These are phyloP conservation scores for Alternaria burnsii DNA, from an alignment of 2,329 filamentous ascomycete genomes.

Conservation along the genomic window DNA sequence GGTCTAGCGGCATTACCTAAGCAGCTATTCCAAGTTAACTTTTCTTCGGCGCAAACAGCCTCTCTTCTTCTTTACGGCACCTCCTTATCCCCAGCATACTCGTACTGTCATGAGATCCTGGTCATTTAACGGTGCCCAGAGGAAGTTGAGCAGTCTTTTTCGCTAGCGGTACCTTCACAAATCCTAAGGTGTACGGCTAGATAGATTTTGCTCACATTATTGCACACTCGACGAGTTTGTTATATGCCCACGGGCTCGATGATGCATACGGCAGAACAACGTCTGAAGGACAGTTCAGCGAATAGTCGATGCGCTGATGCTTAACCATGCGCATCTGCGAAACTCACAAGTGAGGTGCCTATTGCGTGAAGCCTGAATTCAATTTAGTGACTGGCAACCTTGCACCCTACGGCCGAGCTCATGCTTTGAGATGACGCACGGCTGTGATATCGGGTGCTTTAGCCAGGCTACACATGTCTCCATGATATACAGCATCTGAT, in stretches of 20 bases:
- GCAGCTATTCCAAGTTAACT: slow-evolving; percentile 24
- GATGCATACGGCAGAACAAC: neutral
- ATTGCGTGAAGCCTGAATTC: neutral
- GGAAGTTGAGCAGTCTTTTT: slow-evolving; percentile 82
- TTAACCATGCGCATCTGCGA: neutral
- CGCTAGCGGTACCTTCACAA: slow-evolving; percentile 93
- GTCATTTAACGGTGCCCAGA: slow-evolving; percentile 95
- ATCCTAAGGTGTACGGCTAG: slow-evolving; percentile 87
- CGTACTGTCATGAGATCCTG: slow-evolving; percentile 69
- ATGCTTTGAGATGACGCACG: neutral
- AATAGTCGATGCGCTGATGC: neutral
- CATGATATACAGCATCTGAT: neutral
- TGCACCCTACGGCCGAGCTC: neutral
- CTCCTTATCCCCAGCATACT: slow-evolving; percentile 93
- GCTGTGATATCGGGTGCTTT: neutral
- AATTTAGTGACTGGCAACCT: neutral
- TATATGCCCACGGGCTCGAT: neutral
- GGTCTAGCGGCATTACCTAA: slow-evolving; percentile 34
- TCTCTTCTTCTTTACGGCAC: slow-evolving; percentile 66
- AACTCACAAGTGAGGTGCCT: neutral
- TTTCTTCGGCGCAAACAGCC: slow-evolving; percentile 26
- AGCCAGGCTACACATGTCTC: neutral
- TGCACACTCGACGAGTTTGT: slow-evolving; percentile 10
- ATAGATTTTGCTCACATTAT: slow-evolving; percentile 90
- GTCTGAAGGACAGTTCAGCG: neutral